These are phyloP conservation scores for Salvia rosmarinus DNA, from an alignment of 257 asterid genomes.

Conservation along the genomic window DNA sequence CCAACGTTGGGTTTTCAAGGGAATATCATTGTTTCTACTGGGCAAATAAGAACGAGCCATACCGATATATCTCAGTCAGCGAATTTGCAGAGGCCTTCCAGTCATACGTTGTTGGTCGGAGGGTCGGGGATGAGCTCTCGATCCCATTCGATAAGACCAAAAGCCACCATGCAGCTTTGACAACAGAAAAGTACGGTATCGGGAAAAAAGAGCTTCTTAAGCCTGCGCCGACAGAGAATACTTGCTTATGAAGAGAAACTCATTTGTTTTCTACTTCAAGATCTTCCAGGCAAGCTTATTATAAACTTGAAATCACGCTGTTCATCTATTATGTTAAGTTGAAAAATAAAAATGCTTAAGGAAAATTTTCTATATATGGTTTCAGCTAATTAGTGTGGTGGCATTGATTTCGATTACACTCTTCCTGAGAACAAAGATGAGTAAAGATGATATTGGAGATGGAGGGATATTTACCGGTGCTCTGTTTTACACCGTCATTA, in stretches of 20 bases:
- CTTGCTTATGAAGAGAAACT: conserved; percentile 68
- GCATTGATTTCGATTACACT: conserved; percentile 44
- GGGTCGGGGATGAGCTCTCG: conserved; percentile 48
- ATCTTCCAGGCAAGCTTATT: conserved; percentile 49
- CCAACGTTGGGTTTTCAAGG: no score
- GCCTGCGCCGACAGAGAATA: conserved; percentile 62
- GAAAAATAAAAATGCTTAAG: background rate
- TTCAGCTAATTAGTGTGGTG: conserved; percentile 53
- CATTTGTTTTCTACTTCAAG: conserved; percentile 61
- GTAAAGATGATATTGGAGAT: conserved; percentile 35
- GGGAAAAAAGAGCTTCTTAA: conserved; percentile 55
- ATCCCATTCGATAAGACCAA: conserved; percentile 56
- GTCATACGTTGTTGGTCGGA: conserved; percentile 41
- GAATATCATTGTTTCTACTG: no score
- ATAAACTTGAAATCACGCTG: background rate
- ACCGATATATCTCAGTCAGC: conserved; percentile 46
- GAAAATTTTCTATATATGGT: background rate
- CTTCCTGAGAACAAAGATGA: conserved; percentile 59
- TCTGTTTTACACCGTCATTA: conserved; percentile 48
- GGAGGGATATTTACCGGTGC: conserved; percentile 65
- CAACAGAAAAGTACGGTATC: conserved; percentile 55
- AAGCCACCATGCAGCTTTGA: conserved; percentile 69
- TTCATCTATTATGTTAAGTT: background rate
- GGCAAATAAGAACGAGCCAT: conserved; percentile 54
- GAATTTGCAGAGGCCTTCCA: conserved; percentile 66